Conservation (phyloP, 2,329 filamentous ascomycete genomes). For the Botrytis deweyae region DNA sequence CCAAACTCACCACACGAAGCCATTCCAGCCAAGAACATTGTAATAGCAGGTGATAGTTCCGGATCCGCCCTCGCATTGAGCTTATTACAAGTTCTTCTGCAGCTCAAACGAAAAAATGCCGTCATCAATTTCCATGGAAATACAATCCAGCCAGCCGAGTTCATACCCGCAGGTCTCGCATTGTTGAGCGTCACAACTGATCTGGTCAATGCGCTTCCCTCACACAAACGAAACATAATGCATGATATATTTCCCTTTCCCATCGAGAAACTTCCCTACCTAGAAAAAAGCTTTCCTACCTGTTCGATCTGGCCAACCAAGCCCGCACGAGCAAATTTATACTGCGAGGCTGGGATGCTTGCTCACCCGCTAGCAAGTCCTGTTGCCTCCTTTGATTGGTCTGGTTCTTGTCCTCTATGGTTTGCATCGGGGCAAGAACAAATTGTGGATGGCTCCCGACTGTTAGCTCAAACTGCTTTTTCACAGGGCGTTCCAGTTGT, state of each 20-base stretch:
- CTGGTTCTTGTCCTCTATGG: conserved; percentile 15
- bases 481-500: not conserved
- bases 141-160: not conserved
- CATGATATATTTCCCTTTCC: conserved; percentile 1
- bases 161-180: conserved; percentile 5
- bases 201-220: not conserved
- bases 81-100: not conserved
- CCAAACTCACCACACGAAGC: not conserved
- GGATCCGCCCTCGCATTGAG: not conserved
- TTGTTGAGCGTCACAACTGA: not conserved
- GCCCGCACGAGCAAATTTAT: conserved; percentile 8
- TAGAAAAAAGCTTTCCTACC: not conserved
- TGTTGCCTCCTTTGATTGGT: conserved; percentile 2
- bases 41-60: conserved; percentile 8
- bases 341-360: not conserved
- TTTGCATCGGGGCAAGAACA: conserved; percentile 13
- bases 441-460: not conserved
- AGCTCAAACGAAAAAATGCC: not conserved
- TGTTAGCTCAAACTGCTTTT: conserved; percentile 6
- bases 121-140: not conserved
- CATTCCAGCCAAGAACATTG: not conserved
- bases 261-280: not conserved
- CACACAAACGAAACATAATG: not conserved
- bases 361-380: conserved; percentile 11
- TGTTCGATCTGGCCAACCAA: conserved; percentile 13